Conservation (phyloP, 1,139 yeast genomes). For the Hemisphaericaspora lyxosophila region DNA sequence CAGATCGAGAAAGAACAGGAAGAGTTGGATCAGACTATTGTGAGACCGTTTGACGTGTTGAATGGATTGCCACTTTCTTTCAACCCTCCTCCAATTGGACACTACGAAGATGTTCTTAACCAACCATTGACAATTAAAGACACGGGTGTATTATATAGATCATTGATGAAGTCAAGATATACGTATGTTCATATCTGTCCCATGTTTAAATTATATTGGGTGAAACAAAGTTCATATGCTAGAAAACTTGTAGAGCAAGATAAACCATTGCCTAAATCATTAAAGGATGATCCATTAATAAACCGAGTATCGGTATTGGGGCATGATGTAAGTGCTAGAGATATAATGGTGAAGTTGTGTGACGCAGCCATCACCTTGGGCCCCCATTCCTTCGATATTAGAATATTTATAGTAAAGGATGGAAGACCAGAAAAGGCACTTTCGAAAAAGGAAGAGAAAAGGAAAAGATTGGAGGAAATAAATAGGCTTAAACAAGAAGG, state of each 20-base stretch:
- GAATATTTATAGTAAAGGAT: conserved; percentile 80
- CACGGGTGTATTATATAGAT: conserved; percentile 67
- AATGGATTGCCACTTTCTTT: conserved; percentile 72
- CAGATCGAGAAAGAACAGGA: conserved; percentile 50
- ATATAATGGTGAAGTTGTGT: conserved; percentile 84
- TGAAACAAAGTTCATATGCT: conserved; percentile 55
- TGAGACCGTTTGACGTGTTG: conserved; percentile 66
- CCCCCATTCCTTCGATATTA: conserved; percentile 76
- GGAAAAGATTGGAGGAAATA: conserved; percentile 13
- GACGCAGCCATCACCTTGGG: conserved; percentile 75
- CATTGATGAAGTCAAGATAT: conserved; percentile 72
- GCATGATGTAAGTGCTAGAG: conserved; percentile 61
- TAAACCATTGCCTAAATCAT: conserved; percentile 26
- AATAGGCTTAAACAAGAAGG: conserved; percentile 12
- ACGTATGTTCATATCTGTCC: conserved; percentile 69
- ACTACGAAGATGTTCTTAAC: conserved; percentile 49
- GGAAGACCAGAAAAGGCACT: conserved; percentile 50
- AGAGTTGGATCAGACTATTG: conserved; percentile 41
- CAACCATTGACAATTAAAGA: conserved; percentile 73
- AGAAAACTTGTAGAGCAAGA: conserved; percentile 39
- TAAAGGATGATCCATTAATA: conserved; percentile 21
- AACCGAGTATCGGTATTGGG: conserved; percentile 45
- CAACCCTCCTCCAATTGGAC: conserved; percentile 58
- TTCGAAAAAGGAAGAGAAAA: conserved; percentile 29
- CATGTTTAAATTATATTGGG: conserved; percentile 81